Conservation (phyloP, 1,139 yeast species). For the Scheffersomyces titani region DNA sequence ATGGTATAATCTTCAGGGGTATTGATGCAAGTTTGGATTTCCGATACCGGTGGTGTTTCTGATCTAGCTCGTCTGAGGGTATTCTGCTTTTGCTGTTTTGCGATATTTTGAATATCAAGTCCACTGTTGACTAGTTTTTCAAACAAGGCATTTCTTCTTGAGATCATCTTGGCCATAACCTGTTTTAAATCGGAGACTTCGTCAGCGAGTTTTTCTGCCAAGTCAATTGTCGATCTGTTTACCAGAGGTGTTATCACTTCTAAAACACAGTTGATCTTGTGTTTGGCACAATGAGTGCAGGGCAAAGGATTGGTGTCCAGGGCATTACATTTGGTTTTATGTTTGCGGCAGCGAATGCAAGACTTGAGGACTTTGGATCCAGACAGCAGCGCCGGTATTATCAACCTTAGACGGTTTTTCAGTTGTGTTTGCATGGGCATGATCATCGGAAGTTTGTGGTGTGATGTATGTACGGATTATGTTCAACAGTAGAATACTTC, state of each 20-base stretch:
- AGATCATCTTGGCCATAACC: slow-evolving; percentile 27
- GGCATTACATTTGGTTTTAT: slow-evolving; percentile 68
- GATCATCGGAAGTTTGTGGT: slow-evolving; percentile 6
- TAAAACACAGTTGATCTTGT: slow-evolving; percentile 51
- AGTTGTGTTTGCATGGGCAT: slow-evolving; percentile 24
- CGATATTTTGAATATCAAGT: background rate
- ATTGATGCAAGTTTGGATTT: slow-evolving; percentile 31
- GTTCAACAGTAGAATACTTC: background rate
- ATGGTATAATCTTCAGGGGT: slow-evolving; percentile 12
- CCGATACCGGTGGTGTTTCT: slow-evolving; percentile 14
- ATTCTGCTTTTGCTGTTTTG: background rate
- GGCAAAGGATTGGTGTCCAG: slow-evolving; percentile 50
- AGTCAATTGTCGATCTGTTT: slow-evolving; percentile 28
- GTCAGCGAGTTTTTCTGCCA: slow-evolving; percentile 30
- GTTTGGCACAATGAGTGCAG: slow-evolving; percentile 58
- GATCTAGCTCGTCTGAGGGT: slow-evolving; percentile 5
- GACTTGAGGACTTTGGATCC: slow-evolving; percentile 45
- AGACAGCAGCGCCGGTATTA: slow-evolving; percentile 17
- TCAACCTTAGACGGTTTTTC: slow-evolving; percentile 22
- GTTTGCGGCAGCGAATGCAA: slow-evolving; percentile 63
- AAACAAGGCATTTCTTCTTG: slow-evolving; percentile 27
- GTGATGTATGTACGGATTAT: background rate
- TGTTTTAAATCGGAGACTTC: slow-evolving; percentile 31
- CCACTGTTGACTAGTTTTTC: slow-evolving; percentile 22
- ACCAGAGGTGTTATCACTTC: slow-evolving; percentile 35